Conservation (phyloP, 495 filamentous ascomycete genomes). For the Aspergillus mulundensis region DNA sequence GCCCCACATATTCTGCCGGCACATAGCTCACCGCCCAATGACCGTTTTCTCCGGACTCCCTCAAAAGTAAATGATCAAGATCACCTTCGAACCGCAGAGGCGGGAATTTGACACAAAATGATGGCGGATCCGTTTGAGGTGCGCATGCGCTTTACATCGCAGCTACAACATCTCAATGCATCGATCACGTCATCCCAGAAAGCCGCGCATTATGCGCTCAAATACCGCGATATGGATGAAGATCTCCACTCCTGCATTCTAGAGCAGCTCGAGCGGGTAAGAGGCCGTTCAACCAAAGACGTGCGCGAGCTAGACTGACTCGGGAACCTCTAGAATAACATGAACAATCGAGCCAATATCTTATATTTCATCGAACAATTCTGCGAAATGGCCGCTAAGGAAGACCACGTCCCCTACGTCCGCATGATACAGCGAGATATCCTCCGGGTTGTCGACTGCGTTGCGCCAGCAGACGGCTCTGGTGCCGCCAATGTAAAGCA, state of each 20-base stretch:
- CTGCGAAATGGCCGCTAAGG: constrained; percentile 76
- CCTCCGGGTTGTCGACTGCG: constrained; percentile 76
- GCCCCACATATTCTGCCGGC: constrained; percentile 22
- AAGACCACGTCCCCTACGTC: constrained; percentile 71
- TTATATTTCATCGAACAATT: constrained; percentile 98
- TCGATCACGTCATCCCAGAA: constrained; percentile 84
- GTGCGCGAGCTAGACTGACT: not conserved
- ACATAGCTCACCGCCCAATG: not conserved
- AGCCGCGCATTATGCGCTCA: constrained; percentile 90
- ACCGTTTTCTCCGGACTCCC: constrained; percentile 2
- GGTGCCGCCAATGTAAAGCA: constrained; percentile 95
- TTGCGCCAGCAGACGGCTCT: constrained; percentile 76
- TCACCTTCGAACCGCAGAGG: not conserved
- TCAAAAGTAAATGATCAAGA: too few species aligned
- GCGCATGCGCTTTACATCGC: constrained; percentile 89
- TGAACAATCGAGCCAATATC: constrained; percentile 97
- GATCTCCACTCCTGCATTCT: constrained; percentile 96
- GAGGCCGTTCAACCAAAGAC: constrained; percentile 7
- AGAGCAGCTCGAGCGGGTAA: constrained; percentile 84
- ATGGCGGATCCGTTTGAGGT: constrained; percentile 98
- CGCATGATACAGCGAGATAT: constrained; percentile 95
- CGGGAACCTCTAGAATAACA: constrained; percentile 58
- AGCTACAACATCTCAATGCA: constrained; percentile 84
- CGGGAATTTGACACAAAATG: constrained; percentile 19
- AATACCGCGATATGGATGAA: constrained; percentile 87